A percentile compares a stretch with the other conserved stretches of the same genome.
Evolutionary conservation across 2,329 filamentous ascomycete genomes (phyloP).

Genomic region (Lojkania enalia): DNA sequence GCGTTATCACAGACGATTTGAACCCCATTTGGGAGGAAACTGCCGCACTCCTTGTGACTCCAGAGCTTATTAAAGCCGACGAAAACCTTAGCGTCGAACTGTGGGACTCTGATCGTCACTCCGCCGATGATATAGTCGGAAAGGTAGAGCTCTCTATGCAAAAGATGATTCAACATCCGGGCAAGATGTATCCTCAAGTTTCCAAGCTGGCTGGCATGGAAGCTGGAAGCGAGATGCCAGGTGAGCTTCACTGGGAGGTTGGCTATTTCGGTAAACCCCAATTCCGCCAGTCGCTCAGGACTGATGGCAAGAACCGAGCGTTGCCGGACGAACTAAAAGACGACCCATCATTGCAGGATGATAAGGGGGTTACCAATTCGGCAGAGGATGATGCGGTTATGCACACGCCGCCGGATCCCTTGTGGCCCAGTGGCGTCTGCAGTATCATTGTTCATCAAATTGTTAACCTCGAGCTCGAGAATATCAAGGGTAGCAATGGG

Average conservation of each 20-base stretch:
- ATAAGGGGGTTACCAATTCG: constrained; percentile 77
- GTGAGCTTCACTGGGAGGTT: constrained; percentile 93
- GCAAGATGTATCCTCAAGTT: constrained; percentile 87
- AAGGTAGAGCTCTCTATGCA: constrained; percentile 94
- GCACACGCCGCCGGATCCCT: constrained; percentile 90
- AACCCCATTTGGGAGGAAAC: constrained; percentile 93
- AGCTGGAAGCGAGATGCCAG: constrained; percentile 84
- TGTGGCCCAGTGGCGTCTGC: constrained; percentile 90
- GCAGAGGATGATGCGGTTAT: constrained; percentile 80
- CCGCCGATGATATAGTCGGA: constrained; percentile 91
- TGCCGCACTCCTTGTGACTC: constrained; percentile 80
- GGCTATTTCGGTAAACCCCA: constrained; percentile 92
- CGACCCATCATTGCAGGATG: constrained; percentile 78
- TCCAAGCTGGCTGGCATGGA: constrained; percentile 83
- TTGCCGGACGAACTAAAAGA: constrained; percentile 75
- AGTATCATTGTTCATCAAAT: constrained; percentile 91
- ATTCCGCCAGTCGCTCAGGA: constrained; percentile 80
- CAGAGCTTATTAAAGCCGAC: constrained; percentile 88
- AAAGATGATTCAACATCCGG: constrained; percentile 91
- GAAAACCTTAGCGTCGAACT: constrained; percentile 92
- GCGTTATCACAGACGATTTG: constrained; percentile 91
- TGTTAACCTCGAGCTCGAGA: constrained; percentile 88
- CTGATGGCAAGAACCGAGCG: constrained; percentile 80
- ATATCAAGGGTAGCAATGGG: constrained; percentile 81
- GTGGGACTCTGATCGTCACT: constrained; percentile 93